Percentiles rank a stretch among this genome's conserved stretches.
phyloP scores from a whole-genome alignment of 768 basidiomycete species.

The Suillus lakei region DNA sequence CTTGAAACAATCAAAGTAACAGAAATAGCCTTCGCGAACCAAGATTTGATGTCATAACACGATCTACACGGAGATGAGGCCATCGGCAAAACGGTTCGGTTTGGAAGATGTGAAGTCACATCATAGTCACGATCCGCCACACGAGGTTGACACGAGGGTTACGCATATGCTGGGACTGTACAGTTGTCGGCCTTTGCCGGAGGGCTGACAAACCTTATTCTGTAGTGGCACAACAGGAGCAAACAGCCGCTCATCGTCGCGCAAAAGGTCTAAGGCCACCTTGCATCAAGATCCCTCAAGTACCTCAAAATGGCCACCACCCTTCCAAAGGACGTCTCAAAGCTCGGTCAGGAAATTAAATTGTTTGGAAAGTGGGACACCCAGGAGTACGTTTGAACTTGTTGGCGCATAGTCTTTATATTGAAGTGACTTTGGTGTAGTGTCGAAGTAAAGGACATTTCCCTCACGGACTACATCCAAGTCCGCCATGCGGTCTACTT shows the following conservation, averaged over 20 bases:
- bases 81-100: not conserved
- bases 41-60: not conserved
- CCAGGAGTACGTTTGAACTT: conserved; percentile 75
- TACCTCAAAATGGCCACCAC: conserved; percentile 69
- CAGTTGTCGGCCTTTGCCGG: conserved; percentile 32
- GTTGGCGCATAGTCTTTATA: conserved; percentile 1
- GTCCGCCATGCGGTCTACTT: conserved; percentile 97
- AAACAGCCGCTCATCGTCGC: conserved; percentile 30
- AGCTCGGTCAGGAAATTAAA: conserved; percentile 85
- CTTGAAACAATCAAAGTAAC: not conserved
- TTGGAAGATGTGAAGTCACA: not conserved
- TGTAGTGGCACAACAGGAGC: conserved; percentile 19
- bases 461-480: conserved; percentile 99
- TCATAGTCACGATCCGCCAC: not conserved
- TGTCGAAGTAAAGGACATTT: conserved; percentile 99
- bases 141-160: not conserved
- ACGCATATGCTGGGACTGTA: conserved; percentile 25
- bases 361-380: conserved; percentile 99
- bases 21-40: not conserved
- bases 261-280: conserved; percentile 21
- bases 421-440: conserved; percentile 45
- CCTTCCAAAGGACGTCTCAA: conserved; percentile 84
- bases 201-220: conserved; percentile 29
- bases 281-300: conserved; percentile 36
- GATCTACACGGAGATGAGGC: not conserved